Evolutionary conservation across 768 basidiomycete genomes (phyloP), one percentile per base, ranked within the genome.

Genomic region (Amanita pallidorosea): DNA sequence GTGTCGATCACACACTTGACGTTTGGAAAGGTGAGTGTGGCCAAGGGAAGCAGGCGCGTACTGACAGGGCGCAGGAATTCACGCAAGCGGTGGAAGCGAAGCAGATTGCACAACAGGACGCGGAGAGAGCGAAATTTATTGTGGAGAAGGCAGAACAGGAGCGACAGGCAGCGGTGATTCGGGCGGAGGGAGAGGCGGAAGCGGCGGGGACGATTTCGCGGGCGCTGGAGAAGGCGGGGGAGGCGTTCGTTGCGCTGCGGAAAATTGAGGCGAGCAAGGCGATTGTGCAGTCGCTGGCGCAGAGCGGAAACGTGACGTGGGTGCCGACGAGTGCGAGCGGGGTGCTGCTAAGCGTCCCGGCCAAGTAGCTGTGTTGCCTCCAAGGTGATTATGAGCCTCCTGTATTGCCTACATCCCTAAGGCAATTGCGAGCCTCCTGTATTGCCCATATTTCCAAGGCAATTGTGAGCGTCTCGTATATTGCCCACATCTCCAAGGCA

Each of bases 131-230:
- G 52, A 98, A 97, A 68, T 99, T 97, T 67, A 88, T 98, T 56
- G 96, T 99, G 55, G 96, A 99, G 72, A 97, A 96, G 78, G 94
- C 96, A 25, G 96, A 98, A 64, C 96, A 99, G 85, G 96, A 99
- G 66, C 83, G 94, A 54, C 94, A 98, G 73, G 96, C 96, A 0
- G 88, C 93, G 1, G 94, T 99, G 53, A 97, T 99, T 51, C 82
- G 96, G 42, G 96, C 96, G 1, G 95, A 99, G 66, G 96, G 96
- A 48, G 95, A 99, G 72, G 96, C 95, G 2, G 94, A 98, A 69
- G 96, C 96, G 4, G 96, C 96, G 2, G 70, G 81, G 54, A 95
- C 92, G 48, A 95, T 99, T 61, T 94, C 91, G 15, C 76, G 72
- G 53, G 88, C 96, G 20, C 70, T 99, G 62, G 87, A 89, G 61